A percentile compares a stretch with the other conserved stretches of the same genome.
Conservation (phyloP, 2,329 filamentous ascomycete genomes). For the Cladosporium sp. region DNA sequence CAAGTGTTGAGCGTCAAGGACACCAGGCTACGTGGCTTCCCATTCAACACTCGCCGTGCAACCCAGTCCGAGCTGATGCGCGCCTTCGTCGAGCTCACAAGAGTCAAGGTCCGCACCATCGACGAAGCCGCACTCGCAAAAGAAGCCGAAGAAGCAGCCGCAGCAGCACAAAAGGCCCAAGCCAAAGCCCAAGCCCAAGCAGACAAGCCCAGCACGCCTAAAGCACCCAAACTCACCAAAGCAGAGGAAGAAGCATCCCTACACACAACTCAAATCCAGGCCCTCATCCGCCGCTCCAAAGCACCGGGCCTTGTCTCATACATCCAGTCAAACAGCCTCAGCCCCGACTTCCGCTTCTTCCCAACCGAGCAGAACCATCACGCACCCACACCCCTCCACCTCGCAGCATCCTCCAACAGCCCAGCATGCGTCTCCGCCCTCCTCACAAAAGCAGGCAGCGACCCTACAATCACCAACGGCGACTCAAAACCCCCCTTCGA, state of each 20-base stretch:
- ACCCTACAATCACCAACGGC: slow-evolving; percentile 69
- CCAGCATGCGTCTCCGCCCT: slow-evolving; percentile 76
- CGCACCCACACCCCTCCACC: slow-evolving; percentile 79
- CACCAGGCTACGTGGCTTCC: slow-evolving; percentile 78
- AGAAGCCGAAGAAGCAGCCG: slow-evolving; percentile 48
- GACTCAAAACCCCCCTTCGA: slow-evolving; percentile 89
- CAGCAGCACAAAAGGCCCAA: slow-evolving; percentile 49
- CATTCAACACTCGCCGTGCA: slow-evolving; percentile 87
- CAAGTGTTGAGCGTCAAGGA: slow-evolving; percentile 82
- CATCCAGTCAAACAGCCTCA: slow-evolving; percentile 72
- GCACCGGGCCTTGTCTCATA: slow-evolving; percentile 85
- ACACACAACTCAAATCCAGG: slow-evolving; percentile 87
- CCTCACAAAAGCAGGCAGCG: slow-evolving; percentile 70
- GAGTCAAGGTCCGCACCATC: slow-evolving; percentile 81
- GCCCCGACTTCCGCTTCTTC: slow-evolving; percentile 72
- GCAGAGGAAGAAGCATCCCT: slow-evolving; percentile 80
- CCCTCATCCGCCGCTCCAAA: slow-evolving; percentile 85
- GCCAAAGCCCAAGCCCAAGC: slow-evolving; percentile 33
- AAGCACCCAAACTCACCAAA: slow-evolving; percentile 69
- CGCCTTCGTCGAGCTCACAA: slow-evolving; percentile 88
- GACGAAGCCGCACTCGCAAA: slow-evolving; percentile 62
- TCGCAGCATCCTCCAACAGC: slow-evolving; percentile 80
- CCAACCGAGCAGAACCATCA: slow-evolving; percentile 74
- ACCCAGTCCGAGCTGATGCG: slow-evolving; percentile 95
- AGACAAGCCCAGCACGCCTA: slow-evolving; percentile 52